Percentiles rank a stretch among this genome's conserved stretches.
phyloP scores from a whole-genome alignment of 2,329 filamentous ascomycete species.

The Xylariaceae sp. region DNA sequence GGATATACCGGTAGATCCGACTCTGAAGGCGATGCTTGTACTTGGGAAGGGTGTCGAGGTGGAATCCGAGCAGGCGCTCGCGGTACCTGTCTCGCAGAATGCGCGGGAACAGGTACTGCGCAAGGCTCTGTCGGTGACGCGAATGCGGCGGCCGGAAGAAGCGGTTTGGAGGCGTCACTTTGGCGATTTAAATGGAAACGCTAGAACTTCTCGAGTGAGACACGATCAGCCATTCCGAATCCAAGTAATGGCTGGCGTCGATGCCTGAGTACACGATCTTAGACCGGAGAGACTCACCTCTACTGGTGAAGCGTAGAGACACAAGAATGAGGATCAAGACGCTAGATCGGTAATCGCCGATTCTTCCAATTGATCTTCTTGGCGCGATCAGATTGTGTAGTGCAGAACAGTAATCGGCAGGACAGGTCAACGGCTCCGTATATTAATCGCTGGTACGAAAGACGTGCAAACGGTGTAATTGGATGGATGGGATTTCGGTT shows the following conservation, averaged over 20 bases:
- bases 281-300: too few relatives aligned
- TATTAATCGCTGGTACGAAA: too few relatives aligned
- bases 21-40: slow-evolving; percentile 68
- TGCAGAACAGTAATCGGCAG: too few relatives aligned
- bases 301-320: too few relatives aligned
- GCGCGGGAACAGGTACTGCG: slow-evolving; percentile 66
- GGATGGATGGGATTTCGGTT: too few relatives aligned
- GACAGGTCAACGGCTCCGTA: too few relatives aligned
- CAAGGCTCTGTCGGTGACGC: slow-evolving; percentile 44
- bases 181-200: slow-evolving; percentile 20
- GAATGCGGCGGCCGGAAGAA: slow-evolving; percentile 35
- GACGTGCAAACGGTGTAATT: too few relatives aligned
- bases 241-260: not conserved
- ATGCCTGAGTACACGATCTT: too few relatives aligned
- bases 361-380: too few relatives aligned
- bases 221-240: not conserved
- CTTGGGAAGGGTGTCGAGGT: slow-evolving; percentile 66
- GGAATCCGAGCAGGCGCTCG: slow-evolving; percentile 63
- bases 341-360: too few relatives aligned
- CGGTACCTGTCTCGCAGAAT: slow-evolving; percentile 57
- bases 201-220: not conserved
- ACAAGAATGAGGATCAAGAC: too few relatives aligned
- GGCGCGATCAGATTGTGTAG: too few relatives aligned
- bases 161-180: slow-evolving; percentile 43
- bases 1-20: slow-evolving; percentile 68